Evolutionary conservation across 768 basidiomycete species (phyloP).

Genomic region (Tephrocybe sp.): DNA sequence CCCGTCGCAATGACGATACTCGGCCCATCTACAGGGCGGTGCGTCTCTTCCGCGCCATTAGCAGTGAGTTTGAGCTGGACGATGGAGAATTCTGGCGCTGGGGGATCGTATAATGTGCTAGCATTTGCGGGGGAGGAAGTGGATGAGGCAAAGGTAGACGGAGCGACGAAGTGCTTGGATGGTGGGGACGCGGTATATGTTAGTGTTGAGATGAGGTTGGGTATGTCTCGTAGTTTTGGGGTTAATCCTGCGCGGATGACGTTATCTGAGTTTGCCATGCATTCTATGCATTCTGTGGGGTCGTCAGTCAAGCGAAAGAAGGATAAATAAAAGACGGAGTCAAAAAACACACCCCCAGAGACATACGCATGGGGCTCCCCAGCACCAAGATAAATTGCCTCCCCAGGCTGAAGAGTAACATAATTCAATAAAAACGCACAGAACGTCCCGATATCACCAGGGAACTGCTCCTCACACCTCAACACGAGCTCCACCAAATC

Average conservation of each 20-base stretch:
- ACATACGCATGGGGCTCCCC: constrained; percentile 98
- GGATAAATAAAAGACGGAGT: not conserved
- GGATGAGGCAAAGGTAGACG: constrained; percentile 43
- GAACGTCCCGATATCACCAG: constrained; percentile 88
- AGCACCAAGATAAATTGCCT: constrained; percentile 93
- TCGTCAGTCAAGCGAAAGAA: not conserved
- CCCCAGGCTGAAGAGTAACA: constrained; percentile 71
- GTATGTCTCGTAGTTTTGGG: constrained; percentile 92
- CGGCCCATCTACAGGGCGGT: constrained; percentile 73
- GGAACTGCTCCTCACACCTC: constrained; percentile 69
- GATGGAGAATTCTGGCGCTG: constrained; percentile 92
- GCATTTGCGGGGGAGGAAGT: constrained; percentile 17
- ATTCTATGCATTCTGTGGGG: constrained; percentile 87
- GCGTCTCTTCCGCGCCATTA: constrained; percentile 43
- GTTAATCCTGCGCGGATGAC: constrained; percentile 98
- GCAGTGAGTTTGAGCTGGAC: constrained; percentile 52
- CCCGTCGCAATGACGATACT: constrained; percentile 78
- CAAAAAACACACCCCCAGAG: constrained; percentile 65
- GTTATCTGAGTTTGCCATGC: constrained; percentile 99
- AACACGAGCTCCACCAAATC: constrained; percentile 62
- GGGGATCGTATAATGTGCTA: constrained; percentile 78
- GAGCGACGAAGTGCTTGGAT: constrained; percentile 66
- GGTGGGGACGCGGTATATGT: constrained; percentile 78
- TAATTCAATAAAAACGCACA: constrained; percentile 59
- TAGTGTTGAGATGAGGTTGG: constrained; percentile 82